Evolutionary conservation across 305 asterid species (phyloP), one percentile per base, ranked within the genome.

Genomic region (Nicotiana rustica): DNA sequence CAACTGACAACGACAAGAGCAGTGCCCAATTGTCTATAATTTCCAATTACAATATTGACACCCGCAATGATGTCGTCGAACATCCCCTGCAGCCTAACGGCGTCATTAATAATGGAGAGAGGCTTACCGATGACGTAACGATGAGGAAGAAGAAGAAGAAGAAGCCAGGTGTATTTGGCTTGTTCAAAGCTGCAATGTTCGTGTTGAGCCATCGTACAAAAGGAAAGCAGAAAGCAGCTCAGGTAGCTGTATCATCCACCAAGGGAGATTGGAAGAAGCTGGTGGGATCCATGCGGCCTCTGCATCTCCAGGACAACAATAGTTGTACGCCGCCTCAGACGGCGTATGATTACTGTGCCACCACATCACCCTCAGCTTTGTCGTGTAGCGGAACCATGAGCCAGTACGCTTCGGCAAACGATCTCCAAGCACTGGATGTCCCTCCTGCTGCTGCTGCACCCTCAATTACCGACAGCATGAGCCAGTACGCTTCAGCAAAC

Each of bases 201-300:
- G 83, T 91, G 69, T 64, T 91, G 78, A 89, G 92, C 36, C 83
- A 84, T 38, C 82, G 85, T 17, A 52, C 66, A 55, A 76, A 76
- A 55, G 80, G 66, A 29, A 76, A 76, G 66, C 66, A 55, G 31
- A 76, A 55, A 76, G 66, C 80, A 7, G 67, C 80, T 52, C n/a
- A 55, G 66, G 10, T 76, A 55, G 67, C 36, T 25, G 80, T 47
- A 18, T 36, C 35, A 49, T 61, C 15, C 79, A 49, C 10, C 62
- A 73, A 44, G 79, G 79, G 79, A 21, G 89, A 87, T 15, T 93
- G 96, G 98, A 89, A 82, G 88, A 89, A 88, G 79, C 62, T 93
- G 6, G 96, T 95, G 4, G 97, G 91, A 0, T 91, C 94, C 4
- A 90, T 95, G 84, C 92, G 98, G 31, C 98, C 98, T 10, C 77